Conservation (phyloP, 2,329 filamentous ascomycete species). For the Sclerotinia glacialis region DNA sequence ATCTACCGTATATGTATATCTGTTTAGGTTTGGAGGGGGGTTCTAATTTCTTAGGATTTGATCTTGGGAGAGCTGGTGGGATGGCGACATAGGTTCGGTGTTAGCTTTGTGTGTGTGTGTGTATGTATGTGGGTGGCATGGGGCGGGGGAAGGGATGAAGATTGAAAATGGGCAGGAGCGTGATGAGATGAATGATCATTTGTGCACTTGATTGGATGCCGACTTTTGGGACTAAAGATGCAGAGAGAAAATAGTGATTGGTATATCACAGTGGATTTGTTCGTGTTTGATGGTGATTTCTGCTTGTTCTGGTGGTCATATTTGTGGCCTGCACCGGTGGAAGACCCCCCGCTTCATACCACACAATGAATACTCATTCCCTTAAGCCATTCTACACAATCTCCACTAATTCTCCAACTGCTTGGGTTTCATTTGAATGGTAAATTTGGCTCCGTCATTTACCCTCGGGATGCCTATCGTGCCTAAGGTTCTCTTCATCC, state of each 20-base stretch:
- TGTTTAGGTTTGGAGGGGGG: background rate
- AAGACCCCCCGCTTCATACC: background rate
- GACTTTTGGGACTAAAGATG: background rate
- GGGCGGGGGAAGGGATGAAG: background rate
- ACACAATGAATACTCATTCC: background rate
- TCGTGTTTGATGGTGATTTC: background rate
- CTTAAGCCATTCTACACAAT: too few relatives aligned
- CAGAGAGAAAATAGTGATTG: background rate
- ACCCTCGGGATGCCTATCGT: background rate
- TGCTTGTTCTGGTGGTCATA: background rate
- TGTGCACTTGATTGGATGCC: conserved; percentile 62
- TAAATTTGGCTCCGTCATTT: too few relatives aligned
- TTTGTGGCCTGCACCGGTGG: background rate
- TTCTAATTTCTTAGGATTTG: background rate
- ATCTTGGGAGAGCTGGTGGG: conserved; percentile 30
- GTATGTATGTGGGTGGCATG: background rate
- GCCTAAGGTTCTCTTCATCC: background rate
- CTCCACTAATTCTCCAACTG: too few relatives aligned
- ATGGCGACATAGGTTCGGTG: conserved; percentile 24
- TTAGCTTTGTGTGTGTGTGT: background rate
- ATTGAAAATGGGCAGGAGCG: conserved; percentile 47
- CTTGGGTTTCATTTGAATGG: too few relatives aligned
- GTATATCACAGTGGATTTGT: background rate
- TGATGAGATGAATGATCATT: conserved; percentile 44
- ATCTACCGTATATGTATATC: too few relatives aligned